phyloP scores from a whole-genome alignment of 2,329 filamentous ascomycete species.

The Verticillium tricorpus region DNA sequence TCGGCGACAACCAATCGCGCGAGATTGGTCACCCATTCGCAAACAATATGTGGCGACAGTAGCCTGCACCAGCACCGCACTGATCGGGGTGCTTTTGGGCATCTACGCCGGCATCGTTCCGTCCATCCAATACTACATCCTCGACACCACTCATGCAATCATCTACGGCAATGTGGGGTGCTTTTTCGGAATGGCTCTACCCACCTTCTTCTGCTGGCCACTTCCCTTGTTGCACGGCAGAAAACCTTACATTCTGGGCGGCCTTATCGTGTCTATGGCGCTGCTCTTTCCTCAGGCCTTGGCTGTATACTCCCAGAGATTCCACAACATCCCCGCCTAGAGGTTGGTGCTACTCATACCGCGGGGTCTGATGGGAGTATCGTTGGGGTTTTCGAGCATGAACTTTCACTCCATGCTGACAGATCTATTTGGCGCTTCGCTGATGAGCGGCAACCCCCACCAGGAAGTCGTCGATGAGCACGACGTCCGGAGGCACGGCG shows the following conservation, averaged over 20 bases:
- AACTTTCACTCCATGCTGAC: conserved; percentile 69
- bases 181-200: conserved; percentile 65
- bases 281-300: conserved; percentile 73
- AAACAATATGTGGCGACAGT: conserved; percentile 67
- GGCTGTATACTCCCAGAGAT: conserved; percentile 51
- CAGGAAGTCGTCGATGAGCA: conserved; percentile 64
- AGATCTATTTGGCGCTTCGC: conserved; percentile 71
- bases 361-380: conserved; percentile 61
- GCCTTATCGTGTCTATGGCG: conserved; percentile 65
- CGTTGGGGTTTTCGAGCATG: conserved; percentile 71
- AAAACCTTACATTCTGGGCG: conserved; percentile 69
- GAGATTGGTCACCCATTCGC: conserved; percentile 64
- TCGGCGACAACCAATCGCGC: conserved; percentile 60
- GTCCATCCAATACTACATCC: conserved; percentile 73
- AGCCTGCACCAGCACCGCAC: conserved; percentile 67
- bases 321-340: conserved; percentile 52
- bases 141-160: conserved; percentile 61
- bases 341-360: conserved; percentile 58
- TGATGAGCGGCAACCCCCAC: conserved; percentile 68
- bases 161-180: conserved; percentile 71
- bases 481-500: conserved; percentile 69
- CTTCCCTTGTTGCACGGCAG: conserved; percentile 70
- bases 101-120: conserved; percentile 76
- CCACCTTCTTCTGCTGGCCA: conserved; percentile 69
- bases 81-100: conserved; percentile 66